phyloP scores from a whole-genome alignment of 306 rosid species.

The Cucurbita pepo region DNA sequence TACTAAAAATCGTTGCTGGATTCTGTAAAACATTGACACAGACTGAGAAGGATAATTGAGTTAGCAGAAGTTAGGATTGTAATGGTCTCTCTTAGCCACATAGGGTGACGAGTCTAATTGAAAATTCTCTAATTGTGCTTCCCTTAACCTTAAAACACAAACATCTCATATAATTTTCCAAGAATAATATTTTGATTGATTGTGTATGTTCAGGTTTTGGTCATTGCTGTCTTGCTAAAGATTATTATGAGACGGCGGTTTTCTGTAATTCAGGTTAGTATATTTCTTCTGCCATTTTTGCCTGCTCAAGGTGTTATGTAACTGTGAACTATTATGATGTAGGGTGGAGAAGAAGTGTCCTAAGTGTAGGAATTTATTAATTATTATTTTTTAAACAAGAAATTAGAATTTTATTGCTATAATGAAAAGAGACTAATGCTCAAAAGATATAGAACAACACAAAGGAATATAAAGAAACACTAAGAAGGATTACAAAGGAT shows the following conservation, averaged over 20 bases:
- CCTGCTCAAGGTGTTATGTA: background rate
- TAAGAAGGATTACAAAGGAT: too few species aligned
- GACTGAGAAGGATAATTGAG: background rate
- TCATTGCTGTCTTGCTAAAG: slow-evolving; percentile 85
- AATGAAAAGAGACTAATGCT: too few species aligned
- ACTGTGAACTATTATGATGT: background rate
- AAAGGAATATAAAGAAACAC: too few species aligned
- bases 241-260: slow-evolving; percentile 86
- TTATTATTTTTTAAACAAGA: too few species aligned
- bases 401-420: too few species aligned
- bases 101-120: background rate
- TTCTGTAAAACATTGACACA: background rate
- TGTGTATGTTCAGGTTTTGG: slow-evolving; percentile 68
- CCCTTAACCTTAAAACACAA: background rate
- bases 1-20: background rate
- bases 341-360: background rate
- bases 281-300: background rate
- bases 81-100: background rate
- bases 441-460: too few species aligned
- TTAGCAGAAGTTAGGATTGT: background rate
- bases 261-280: slow-evolving; percentile 83
- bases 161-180: background rate
- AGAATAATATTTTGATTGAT: slow-evolving; percentile 9
- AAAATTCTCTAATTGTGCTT: background rate
- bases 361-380: background rate